A percentile compares a stretch with the other conserved stretches of the same genome.
Conservation (phyloP, 1,284 basidiomycete species). For the Pterulicium gracile region DNA sequence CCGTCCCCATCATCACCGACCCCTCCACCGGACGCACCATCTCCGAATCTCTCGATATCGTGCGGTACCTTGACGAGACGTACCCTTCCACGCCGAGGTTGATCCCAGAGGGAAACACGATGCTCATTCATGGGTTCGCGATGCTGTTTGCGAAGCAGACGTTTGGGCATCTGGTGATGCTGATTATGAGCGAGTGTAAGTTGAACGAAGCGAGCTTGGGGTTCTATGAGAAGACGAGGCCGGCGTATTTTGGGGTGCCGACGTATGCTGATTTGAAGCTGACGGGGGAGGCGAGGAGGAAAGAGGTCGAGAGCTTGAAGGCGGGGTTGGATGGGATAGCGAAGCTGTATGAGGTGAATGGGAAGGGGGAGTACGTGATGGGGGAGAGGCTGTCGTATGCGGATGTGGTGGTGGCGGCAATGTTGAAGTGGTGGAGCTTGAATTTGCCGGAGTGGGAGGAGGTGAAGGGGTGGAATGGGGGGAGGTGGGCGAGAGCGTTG, state of each 20-base stretch:
- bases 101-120: not conserved
- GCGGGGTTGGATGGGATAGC: not conserved
- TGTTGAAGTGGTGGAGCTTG: constrained; percentile 12
- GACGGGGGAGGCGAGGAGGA: not conserved
- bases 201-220: not conserved
- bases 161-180: not conserved
- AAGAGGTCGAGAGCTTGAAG: not conserved
- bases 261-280: not conserved
- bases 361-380: not conserved
- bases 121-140: not conserved
- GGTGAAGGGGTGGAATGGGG: not conserved
- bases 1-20: not conserved
- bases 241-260: not conserved
- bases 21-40: not conserved
- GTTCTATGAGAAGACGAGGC: not conserved
- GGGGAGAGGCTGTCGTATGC: not conserved
- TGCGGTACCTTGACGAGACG: not conserved
- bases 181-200: not conserved
- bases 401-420: constrained; percentile 8
- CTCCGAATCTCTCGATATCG: not conserved
- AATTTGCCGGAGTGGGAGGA: not conserved
- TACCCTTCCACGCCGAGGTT: not conserved
- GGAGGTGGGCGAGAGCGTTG: not conserved
- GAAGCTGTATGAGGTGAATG: not conserved
- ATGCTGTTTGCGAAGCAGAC: not conserved